Percentiles rank a stretch among this genome's conserved stretches.
Conservation (phyloP, 495 filamentous ascomycete genomes). For the Cercophora newfieldiana region DNA sequence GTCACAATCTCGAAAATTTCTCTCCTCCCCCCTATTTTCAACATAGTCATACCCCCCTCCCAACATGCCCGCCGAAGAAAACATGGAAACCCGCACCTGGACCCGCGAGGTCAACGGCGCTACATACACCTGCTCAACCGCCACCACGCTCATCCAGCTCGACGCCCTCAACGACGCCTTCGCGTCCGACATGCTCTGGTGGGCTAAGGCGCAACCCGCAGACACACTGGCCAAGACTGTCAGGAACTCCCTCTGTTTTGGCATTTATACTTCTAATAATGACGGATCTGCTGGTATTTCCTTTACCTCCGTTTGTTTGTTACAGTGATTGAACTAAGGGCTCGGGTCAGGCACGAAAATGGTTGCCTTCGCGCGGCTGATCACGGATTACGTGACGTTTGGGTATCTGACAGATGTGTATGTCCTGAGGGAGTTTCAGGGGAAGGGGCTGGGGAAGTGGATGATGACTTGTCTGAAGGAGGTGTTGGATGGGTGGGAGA, state of each 20-base stretch:
- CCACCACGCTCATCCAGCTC: conserved; percentile 48
- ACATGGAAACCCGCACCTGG: conserved; percentile 28
- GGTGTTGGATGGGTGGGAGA: conserved; percentile 52
- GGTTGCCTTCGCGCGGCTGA: conserved; percentile 62
- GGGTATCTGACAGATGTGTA: conserved; percentile 74
- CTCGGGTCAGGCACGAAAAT: conserved; percentile 18
- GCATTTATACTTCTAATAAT: conserved; percentile 43
- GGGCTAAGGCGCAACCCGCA: conserved; percentile 47
- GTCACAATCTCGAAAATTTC: no score
- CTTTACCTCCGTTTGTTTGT: not conserved
- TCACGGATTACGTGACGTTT: conserved; percentile 66
- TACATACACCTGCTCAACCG: conserved; percentile 52
- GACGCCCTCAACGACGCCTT: conserved; percentile 52
- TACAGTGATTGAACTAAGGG: conserved; percentile 26
- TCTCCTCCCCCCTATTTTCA: no score
- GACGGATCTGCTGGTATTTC: not conserved
- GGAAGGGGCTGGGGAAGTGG: conserved; percentile 63
- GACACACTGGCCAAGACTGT: conserved; percentile 46
- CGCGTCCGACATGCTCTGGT: conserved; percentile 55
- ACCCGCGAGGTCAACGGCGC: conserved; percentile 16
- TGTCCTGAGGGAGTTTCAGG: conserved; percentile 54
- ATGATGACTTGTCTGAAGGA: conserved; percentile 60
- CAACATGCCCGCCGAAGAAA: not conserved
- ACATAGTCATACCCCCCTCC: not conserved
- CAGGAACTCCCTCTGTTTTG: conserved; percentile 56